Percentiles rank a stretch among this genome's conserved stretches.
phyloP scores from a whole-genome alignment of 352 stramenopile genomes.

The Globisporangium mamillatum region DNA sequence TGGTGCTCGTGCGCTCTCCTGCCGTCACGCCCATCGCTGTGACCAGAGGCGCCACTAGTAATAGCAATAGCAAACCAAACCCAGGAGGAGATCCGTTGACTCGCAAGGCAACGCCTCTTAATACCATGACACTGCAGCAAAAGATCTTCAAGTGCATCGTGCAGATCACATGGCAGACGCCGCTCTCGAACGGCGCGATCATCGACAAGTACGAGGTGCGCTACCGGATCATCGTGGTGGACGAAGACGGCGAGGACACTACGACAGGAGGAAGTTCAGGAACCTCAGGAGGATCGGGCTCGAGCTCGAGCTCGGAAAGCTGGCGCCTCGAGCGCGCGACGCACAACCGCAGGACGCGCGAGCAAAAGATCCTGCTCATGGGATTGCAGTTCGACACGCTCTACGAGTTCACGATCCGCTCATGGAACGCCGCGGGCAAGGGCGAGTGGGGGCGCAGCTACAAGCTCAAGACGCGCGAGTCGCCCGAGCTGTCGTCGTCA shows the following conservation, averaged over 20 bases:
- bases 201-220: constrained; percentile 76
- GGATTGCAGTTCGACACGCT: constrained; percentile 54
- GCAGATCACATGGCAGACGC: constrained; percentile 48
- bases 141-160: constrained; percentile 57
- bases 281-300: background rate
- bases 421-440: constrained; percentile 55
- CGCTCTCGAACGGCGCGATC: constrained; percentile 62
- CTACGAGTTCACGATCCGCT: constrained; percentile 65
- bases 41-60: constrained; percentile 3
- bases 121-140: constrained; percentile 28
- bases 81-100: background rate
- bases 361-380: constrained; percentile 39
- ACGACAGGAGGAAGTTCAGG: background rate
- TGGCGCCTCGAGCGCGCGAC: constrained; percentile 40
- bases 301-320: constrained; percentile 7
- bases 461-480: constrained; percentile 32
- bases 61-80: background rate
- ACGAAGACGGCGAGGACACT: constrained; percentile 27
- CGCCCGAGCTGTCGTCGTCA: constrained; percentile 24
- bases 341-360: constrained; percentile 41
- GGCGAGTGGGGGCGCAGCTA: constrained; percentile 52
- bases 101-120: background rate
- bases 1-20: constrained; percentile 32
- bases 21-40: constrained; percentile 16
- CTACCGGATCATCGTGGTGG: constrained; percentile 34